Evolutionary conservation across 495 filamentous ascomycete species (phyloP), one percentile per base, ranked within the genome.

Genomic region (Astrocystis sublimbata): DNA sequence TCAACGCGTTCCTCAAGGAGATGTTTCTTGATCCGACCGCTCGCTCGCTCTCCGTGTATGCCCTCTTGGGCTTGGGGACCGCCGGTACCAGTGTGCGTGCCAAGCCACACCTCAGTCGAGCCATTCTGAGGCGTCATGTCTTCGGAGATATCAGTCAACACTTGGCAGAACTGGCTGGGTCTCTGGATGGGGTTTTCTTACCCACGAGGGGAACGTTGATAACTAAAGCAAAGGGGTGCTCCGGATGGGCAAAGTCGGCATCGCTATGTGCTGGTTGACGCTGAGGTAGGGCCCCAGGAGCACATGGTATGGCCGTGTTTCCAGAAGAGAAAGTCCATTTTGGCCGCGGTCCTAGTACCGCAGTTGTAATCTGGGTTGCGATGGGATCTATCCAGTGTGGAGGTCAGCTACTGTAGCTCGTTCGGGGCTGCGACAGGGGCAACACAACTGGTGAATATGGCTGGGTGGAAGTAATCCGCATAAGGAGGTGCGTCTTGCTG

Each of bases 71-170:
- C 74, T 40, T 69, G 66, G 2, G 79, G 49, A n/a, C 63, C 65
- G 4, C 45, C 47, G 1, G n/a, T 58, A 17, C 61, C 64, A 15
- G 65, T 72, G 62, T 87, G 85, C 2, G 82, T 86, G 1, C 85
- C 85, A 6, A 86, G 76, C 84, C 84, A 86, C 12, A 87, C 60
- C 64, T 88, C 85, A 0, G 85, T 87, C 0, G 76, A 78, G 6
- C 85, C 85, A 59, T 86, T 87, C 49, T 81, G 73, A 3, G 78
- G 71, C 0, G 76, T 80, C 76, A 83, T 82, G 1, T 60, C 58
- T 60, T 8, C 4, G 12, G 9, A 50, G 3, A 50, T 17, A 21
- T 60, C 17, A 60, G 57, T 36, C 19, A 40, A n/a, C 0, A 13
- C 26, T 26, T n/a, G n/a, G n/a, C n/a, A n/a, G n/a, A n/a, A n/a